These are phyloP conservation scores for Fistulinella prunicolor DNA, from an alignment of 768 basidiomycete species.

Conservation along the genomic window DNA sequence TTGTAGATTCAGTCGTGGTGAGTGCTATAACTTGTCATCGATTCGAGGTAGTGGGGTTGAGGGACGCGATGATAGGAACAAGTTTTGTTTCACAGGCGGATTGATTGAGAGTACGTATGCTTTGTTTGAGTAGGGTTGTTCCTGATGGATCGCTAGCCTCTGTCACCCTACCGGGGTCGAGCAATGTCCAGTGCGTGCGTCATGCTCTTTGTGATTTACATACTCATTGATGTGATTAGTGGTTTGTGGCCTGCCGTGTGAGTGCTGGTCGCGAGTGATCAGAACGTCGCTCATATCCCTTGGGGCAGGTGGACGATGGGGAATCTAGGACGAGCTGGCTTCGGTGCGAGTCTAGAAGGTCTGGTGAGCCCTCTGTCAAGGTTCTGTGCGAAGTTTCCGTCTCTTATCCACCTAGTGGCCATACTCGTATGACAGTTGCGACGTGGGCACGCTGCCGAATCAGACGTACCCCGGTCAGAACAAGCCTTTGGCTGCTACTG, in stretches of 20 bases:
- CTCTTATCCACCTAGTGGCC: conserved; percentile 40
- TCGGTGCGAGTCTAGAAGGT: conserved; percentile 57
- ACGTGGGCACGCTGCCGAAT: conserved; percentile 75
- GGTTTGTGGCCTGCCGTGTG: conserved; percentile 50
- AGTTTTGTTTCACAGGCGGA: conserved; percentile 82
- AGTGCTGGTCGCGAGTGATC: conserved; percentile 6
- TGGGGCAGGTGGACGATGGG: conserved; percentile 51
- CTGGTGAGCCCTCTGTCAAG: conserved; percentile 43
- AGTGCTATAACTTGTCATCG: neutral
- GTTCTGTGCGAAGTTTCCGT: conserved; percentile 1
- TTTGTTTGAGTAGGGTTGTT: neutral
- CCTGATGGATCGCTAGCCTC: conserved; percentile 26
- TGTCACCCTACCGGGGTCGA: conserved; percentile 42
- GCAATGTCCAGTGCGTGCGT: conserved; percentile 32
- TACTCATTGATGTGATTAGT: conserved; percentile 21
- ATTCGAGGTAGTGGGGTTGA: neutral
- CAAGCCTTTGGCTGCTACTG: conserved; percentile 43
- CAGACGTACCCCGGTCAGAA: conserved; percentile 53
- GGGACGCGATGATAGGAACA: conserved; percentile 40
- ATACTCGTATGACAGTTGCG: conserved; percentile 59
- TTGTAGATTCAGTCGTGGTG: conserved; percentile 32
- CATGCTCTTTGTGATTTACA: neutral
- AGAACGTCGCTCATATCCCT: conserved; percentile 6
- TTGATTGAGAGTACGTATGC: conserved; percentile 47
- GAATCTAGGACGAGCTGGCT: conserved; percentile 50